These are phyloP conservation scores for Fusarium lateritium DNA, from an alignment of 2,329 filamentous ascomycete genomes.

Conservation along the genomic window DNA sequence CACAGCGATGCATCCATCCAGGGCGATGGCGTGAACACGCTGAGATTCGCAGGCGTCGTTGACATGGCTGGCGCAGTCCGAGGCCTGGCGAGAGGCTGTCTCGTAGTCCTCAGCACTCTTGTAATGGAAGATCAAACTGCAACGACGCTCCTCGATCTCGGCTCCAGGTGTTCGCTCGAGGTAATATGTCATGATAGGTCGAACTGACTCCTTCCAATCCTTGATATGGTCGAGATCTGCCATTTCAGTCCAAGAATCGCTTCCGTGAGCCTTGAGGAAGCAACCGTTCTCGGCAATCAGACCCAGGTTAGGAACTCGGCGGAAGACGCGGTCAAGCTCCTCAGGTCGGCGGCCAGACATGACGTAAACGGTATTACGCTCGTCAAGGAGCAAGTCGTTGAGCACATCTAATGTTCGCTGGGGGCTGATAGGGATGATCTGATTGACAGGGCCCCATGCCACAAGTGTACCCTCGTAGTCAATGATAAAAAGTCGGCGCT, in stretches of 20 bases:
- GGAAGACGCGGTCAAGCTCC: constrained; percentile 89
- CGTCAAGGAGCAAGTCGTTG: constrained; percentile 84
- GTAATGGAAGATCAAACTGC: constrained; percentile 92
- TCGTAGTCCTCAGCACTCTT: constrained; percentile 84
- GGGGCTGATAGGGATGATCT: constrained; percentile 88
- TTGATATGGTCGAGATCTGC: constrained; percentile 78
- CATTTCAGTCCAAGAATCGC: constrained; percentile 82
- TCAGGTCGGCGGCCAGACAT: constrained; percentile 93
- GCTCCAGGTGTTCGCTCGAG: constrained; percentile 90
- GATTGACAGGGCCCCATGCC: constrained; percentile 86
- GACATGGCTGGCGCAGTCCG: constrained; percentile 93
- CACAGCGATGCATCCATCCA: constrained; percentile 85
- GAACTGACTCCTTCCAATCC: constrained; percentile 87
- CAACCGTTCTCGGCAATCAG: constrained; percentile 96
- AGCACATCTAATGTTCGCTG: constrained; percentile 86
- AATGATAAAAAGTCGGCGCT: constrained; percentile 85
- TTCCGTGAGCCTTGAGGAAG: constrained; percentile 82
- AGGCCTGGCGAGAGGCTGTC: constrained; percentile 82
- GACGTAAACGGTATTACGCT: constrained; percentile 89
- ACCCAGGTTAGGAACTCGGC: constrained; percentile 84
- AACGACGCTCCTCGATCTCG: constrained; percentile 91
- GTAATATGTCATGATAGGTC: constrained; percentile 89
- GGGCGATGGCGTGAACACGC: constrained; percentile 84
- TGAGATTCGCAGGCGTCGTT: constrained; percentile 92
- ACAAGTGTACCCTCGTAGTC: constrained; percentile 96